These are phyloP conservation scores for Plenodomus biglobosus DNA, from an alignment of 2,329 filamentous ascomycete species.

Conservation along the genomic window DNA sequence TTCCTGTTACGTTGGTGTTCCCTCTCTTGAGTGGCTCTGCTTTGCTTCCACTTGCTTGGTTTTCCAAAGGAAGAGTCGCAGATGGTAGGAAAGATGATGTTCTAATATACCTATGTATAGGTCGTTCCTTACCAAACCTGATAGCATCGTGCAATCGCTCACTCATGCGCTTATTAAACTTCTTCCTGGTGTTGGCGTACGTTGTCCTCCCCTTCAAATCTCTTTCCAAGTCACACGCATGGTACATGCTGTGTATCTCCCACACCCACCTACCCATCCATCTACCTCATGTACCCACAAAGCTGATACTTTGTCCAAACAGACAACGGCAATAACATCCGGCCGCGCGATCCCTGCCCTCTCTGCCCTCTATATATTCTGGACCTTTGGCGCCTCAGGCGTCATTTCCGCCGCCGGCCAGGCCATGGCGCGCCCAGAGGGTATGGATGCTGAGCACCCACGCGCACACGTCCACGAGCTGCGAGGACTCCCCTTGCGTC, in stretches of 20 bases:
- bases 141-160: constrained; percentile 22
- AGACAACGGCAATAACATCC: constrained; percentile 18
- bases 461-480: constrained; percentile 16
- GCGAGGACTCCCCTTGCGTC: constrained; percentile 18
- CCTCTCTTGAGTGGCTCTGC: no score
- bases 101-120: neutral
- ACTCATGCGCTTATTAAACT: constrained; percentile 25
- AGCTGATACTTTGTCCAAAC: no score
- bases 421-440: constrained; percentile 23
- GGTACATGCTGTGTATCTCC: no score
- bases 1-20: constrained; percentile 20
- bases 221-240: no score
- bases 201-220: neutral
- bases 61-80: no score
- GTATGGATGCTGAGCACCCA: constrained; percentile 19
- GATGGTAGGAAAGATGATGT: no score
- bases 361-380: constrained; percentile 24
- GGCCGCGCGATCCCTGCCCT: constrained; percentile 27
- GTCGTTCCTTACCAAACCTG: constrained; percentile 21
- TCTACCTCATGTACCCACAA: no score
- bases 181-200: constrained; percentile 20
- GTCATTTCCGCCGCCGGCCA: constrained; percentile 24
- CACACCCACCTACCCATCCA: no score
- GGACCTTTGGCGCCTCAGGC: constrained; percentile 26
- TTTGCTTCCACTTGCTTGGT: no score